A percentile compares a stretch with the other conserved stretches of the same genome.
Conservation (phyloP, 306 rosid genomes). For the Canavalia gladiata region DNA sequence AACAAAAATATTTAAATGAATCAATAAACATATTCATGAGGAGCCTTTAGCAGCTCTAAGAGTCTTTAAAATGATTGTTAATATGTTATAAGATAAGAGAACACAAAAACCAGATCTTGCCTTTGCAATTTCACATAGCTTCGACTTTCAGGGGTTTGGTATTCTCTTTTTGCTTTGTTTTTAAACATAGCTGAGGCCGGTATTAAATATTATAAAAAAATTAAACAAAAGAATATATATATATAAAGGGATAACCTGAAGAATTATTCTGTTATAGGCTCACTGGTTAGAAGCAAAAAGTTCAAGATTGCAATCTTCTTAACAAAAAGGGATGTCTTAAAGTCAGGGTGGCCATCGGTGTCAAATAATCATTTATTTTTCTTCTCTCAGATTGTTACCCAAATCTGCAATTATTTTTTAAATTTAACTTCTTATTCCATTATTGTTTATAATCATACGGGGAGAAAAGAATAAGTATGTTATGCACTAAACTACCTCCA, state of each 20-base stretch:
- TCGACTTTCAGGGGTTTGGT: neutral
- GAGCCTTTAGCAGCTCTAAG: conserved; percentile 16
- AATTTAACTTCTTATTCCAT: conserved; percentile 4
- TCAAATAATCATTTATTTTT: conserved; percentile 23
- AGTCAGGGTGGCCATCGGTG: neutral
- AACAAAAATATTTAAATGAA: conserved; percentile 26
- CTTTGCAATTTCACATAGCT: conserved; percentile 4
- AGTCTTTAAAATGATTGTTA: neutral
- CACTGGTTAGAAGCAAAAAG: neutral
- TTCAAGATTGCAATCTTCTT: conserved; percentile 6
- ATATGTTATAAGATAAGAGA: neutral
- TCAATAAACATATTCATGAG: conserved; percentile 21
- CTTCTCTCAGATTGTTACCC: conserved; percentile 23
- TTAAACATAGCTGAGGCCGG: conserved; percentile 1
- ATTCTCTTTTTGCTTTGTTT: conserved; percentile 17
- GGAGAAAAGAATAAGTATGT: neutral
- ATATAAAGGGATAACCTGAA: neutral
- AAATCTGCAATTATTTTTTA: conserved; percentile 22
- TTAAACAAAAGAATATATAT: neutral
- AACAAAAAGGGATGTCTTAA: neutral
- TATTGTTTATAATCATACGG: conserved; percentile 13
- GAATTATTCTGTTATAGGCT: neutral
- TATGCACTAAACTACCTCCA: conserved; percentile 30
- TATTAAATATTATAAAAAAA: neutral
- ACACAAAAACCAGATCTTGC: neutral